A percentile compares a stretch with the other conserved stretches of the same genome.
phyloP scores from a whole-genome alignment of 768 basidiomycete species.

The Mycena amicta region DNA sequence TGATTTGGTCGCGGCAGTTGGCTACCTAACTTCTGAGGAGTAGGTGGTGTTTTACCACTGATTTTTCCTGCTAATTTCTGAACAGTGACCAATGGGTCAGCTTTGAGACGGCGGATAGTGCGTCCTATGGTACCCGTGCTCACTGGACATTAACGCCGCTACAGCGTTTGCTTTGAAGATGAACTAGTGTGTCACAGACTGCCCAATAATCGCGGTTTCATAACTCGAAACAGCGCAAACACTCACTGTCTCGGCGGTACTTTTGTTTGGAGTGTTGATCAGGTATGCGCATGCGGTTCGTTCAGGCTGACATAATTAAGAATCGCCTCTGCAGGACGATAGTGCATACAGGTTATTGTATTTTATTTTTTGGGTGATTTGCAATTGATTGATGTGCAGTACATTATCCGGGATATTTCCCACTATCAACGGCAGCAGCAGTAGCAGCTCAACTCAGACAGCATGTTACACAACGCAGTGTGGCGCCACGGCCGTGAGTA shows the following conservation, averaged over 20 bases:
- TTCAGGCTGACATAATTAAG: too few species aligned
- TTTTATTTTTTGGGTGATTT: too few species aligned
- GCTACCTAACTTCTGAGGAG: too few species aligned
- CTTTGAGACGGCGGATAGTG: not conserved
- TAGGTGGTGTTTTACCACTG: not conserved
- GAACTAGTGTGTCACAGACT: not conserved
- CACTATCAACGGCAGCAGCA: too few species aligned
- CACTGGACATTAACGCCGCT: too few species aligned
- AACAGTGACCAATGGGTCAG: not conserved
- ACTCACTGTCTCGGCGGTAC: not conserved
- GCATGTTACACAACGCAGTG: not conserved
- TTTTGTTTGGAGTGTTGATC: not conserved
- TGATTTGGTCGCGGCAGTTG: too few species aligned
- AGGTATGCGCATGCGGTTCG: too few species aligned
- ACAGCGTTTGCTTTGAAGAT: not conserved
- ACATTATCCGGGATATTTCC: too few species aligned
- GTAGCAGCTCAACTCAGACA: too few species aligned
- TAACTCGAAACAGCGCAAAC: not conserved
- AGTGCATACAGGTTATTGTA: not conserved
- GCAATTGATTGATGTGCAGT: too few species aligned
- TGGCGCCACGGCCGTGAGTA: not conserved
- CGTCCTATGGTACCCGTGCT: too few species aligned
- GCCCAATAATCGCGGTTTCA: not conserved
- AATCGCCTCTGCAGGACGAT: not conserved
- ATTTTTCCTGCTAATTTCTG: not conserved